Evolutionary conservation across 768 basidiomycete species (phyloP), one percentile per base, ranked within the genome.

Genomic region (Trametes sanguinea): DNA sequence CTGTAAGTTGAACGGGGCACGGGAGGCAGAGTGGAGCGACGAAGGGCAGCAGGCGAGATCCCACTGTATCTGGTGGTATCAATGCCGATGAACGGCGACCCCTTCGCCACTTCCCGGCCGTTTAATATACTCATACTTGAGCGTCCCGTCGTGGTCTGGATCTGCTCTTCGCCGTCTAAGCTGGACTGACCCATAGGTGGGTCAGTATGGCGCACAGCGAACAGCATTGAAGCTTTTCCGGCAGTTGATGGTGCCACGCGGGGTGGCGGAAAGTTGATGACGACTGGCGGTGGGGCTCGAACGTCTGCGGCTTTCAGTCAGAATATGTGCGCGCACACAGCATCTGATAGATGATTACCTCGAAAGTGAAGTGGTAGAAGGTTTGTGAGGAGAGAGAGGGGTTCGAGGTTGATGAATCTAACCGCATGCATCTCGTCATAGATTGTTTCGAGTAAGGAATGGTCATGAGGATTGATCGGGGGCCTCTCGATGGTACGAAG

Each of bases 401-500:
- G 89, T 27, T 83, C 74, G 2, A 82, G 72, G 69, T 90, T 90
- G 67, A 92, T 85, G 67, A 88, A 90, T 39, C 87, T 76, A 13
- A 83, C 77, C 5, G 82, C 82, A 30, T 90, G 85, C 83, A 88
- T 86, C 64, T 86, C 84, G 17, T 75, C 79, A 75, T 89, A 91
- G 10, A 90, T 85, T 47, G 73, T 74, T 66, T 87, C 84, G 27
- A 92, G 75, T 11, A 88, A 64, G 0, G 81, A 79, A 68, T 91
- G 90, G 61, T 91, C 87, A 8, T 86, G 78, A 3, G 89, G 89
- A 68, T 91, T 83, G 3, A 68, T 63, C 0, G 84, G 81, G 3
- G 60, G 55, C 11, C 47, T 59, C 29, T 66, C 61, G 39, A 57
- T 33, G 33, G 16, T 54, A 40, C 60, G 55, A 10, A 57, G 13